A percentile compares a stretch with the other conserved stretches of the same genome.
These are phyloP conservation scores for Inonotus obliquus DNA, from an alignment of 1,284 basidiomycete species.

Conservation along the genomic window DNA sequence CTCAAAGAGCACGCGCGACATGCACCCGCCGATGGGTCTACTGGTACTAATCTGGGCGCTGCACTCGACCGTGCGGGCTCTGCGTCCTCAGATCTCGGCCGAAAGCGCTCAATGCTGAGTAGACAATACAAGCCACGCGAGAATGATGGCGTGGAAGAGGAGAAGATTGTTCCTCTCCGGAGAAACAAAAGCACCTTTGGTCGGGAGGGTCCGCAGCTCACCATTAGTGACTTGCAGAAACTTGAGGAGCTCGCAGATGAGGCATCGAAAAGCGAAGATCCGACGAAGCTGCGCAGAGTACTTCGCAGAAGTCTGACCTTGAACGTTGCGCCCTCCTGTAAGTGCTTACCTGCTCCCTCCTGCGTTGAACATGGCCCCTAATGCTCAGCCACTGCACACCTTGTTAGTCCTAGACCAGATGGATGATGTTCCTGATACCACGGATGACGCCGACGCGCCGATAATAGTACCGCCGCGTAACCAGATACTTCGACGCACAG, in stretches of 20 bases:
- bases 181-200: conserved; percentile 61
- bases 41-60: conserved; percentile 25
- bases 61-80: conserved; percentile 36
- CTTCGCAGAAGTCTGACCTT: conserved; percentile 86
- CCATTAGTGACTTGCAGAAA: conserved; percentile 88
- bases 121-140: conserved; percentile 78
- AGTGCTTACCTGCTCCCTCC: conserved; percentile 4
- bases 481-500: conserved; percentile 85
- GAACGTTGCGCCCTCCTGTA: conserved; percentile 69
- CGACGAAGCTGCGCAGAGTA: conserved; percentile 75
- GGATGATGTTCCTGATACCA: conserved; percentile 60
- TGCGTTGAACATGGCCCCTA: conserved; percentile 16
- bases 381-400: conserved; percentile 11
- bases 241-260: conserved; percentile 91
- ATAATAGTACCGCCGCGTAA: conserved; percentile 87
- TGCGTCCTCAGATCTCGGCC: conserved; percentile 50
- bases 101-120: conserved; percentile 88
- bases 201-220: conserved; percentile 68
- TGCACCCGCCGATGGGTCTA: conserved; percentile 38
- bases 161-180: conserved; percentile 57
- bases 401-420: conserved; percentile 58
- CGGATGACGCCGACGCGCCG: conserved; percentile 81
- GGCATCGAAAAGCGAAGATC: conserved; percentile 79
- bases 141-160: conserved; percentile 67
- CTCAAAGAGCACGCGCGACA: conserved; percentile 85